phyloP scores from a whole-genome alignment of 768 basidiomycete genomes.

The Amanita pseudoporphyria region DNA sequence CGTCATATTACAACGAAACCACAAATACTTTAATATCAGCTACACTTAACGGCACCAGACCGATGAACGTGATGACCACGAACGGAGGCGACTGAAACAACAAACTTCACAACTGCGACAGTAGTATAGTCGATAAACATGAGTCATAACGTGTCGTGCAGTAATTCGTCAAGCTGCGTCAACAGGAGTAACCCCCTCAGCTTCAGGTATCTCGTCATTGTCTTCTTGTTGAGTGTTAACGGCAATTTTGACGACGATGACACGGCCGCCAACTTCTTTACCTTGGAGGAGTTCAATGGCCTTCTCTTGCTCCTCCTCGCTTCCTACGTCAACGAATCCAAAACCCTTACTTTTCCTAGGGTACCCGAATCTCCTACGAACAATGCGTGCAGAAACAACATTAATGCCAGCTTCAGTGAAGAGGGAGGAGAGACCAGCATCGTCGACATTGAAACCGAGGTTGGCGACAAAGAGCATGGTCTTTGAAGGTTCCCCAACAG shows the following conservation, averaged over 20 bases:
- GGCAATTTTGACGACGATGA: constrained; percentile 91
- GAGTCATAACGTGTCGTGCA: constrained; percentile 12
- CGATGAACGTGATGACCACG: constrained; percentile 22
- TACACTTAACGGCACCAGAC: constrained; percentile 34
- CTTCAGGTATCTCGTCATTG: constrained; percentile 26
- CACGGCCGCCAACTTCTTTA: constrained; percentile 78
- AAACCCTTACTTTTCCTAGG: constrained; percentile 92
- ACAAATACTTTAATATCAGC: constrained; percentile 16
- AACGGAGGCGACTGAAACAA: constrained; percentile 12
- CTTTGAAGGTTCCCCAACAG: constrained; percentile 81
- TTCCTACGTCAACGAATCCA: constrained; percentile 93
- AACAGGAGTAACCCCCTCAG: constrained; percentile 19
- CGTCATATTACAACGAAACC: constrained; percentile 22
- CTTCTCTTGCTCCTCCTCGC: constrained; percentile 83
- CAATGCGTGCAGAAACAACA: constrained; percentile 82
- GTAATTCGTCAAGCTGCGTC: constrained; percentile 18
- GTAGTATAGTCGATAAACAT: constrained; percentile 14
- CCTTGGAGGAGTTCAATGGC: constrained; percentile 82
- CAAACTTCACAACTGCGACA: constrained; percentile 16
- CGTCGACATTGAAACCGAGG: constrained; percentile 90
- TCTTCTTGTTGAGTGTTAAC: constrained; percentile 69
- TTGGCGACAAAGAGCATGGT: constrained; percentile 94
- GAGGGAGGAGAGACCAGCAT: constrained; percentile 66
- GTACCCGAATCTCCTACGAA: constrained; percentile 74
- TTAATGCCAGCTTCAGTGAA: constrained; percentile 83